Evolutionary conservation across 352 stramenopile species (phyloP), one percentile per base, ranked within the genome.

Genomic region (Globisporangium parvum): DNA sequence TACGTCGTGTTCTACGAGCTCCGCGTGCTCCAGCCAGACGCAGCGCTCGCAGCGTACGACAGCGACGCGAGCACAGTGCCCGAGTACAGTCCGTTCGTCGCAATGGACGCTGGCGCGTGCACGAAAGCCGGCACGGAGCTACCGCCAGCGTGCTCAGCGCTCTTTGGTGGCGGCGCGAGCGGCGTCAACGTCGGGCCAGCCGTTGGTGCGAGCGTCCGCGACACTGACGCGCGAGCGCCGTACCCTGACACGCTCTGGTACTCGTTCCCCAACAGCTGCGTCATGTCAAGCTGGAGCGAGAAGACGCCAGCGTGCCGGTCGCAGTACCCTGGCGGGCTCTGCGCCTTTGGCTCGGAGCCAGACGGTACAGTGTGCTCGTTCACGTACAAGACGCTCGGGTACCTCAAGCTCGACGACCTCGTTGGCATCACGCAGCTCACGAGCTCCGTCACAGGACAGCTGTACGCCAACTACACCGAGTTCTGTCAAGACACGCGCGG

Each of bases 1-100:
- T 89, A 77, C 57, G 60, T 91, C 23, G 78, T 87, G 46, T 88
- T 88, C 51, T 91, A 88, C 62, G 73, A 86, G 24, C 68, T 88
- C 21, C 54, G 69, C 6, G 67, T 91, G 39, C 28, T 61, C 1
- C 78, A 91, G 47, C 74, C 80, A 0, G 68, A 76, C 23, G 62
- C 71, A 5, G 66, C 71, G 1, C 12, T 87, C 1, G 58, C 41
- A 3, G 46, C 66, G 15, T 85, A 78, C 56, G 62, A 63, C 11
- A 20, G 14, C 24, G 55, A 69, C 57, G 46, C 31, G 18, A 58
- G 51, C 28, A 66, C 53, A 9, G 45, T 77, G 9, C 59, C 61
- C 26, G 77, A 90, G 62, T 87, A 86, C 53, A 69, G 63, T 6
- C 65, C 69, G 1, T 78, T 81, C 37, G 28, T 88, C 20, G 55